Base-by-base conservation (phyloP, 176 grass and related monocot genomes). In the Oryza nivara region DNA sequence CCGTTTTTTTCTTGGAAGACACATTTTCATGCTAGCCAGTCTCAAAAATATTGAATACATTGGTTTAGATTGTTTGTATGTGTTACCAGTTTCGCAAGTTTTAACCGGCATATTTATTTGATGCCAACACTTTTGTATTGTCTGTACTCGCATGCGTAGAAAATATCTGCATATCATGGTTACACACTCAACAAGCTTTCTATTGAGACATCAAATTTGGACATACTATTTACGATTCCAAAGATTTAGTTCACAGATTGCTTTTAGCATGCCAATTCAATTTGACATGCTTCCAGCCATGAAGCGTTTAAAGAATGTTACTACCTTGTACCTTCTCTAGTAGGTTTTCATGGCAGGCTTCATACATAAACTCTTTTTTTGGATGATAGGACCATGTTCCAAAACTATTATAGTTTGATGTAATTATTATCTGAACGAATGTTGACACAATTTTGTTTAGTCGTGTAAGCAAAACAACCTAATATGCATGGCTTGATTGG, bases 211-310 rank as follows among this genome's bases (percentile, higher is more conserved):
- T 14, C 61, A 81, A 54, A 40, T 67, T 81, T 64, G 16, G 20
- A 67, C 16, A 26, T 46, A 36, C 9, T 40, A 72, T 67, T 52
- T 23, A 67, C 16, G 17, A 56, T 70, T 76, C 19, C 23, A 66
- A 77, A 86, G 6, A 56, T 82, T 41, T 65, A 73, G 19, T 41
- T 11, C 12, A 5, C 12, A 8, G 54, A 44, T 51, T 66, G 64
- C 16, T 10, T 72, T 77, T 67, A 60, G 30, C 19, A 9, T 56
- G 35, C 11, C 45, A 73, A 45, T 17, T 73, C 38, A 43, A 14
- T 71, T 25, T 73, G 38, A 14, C 11, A 51, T 77, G 68, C 43
- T 73, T 89, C 54, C 80, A 71, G 77, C 44, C 34, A 64, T 65
- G 41, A 70, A 63, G 20, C 65, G 65, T 35, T 61, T 52, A 67